Evolutionary conservation across 306 rosid species (phyloP), one percentile per base, ranked within the genome.

Genomic region (Dalbergia cultrata): DNA sequence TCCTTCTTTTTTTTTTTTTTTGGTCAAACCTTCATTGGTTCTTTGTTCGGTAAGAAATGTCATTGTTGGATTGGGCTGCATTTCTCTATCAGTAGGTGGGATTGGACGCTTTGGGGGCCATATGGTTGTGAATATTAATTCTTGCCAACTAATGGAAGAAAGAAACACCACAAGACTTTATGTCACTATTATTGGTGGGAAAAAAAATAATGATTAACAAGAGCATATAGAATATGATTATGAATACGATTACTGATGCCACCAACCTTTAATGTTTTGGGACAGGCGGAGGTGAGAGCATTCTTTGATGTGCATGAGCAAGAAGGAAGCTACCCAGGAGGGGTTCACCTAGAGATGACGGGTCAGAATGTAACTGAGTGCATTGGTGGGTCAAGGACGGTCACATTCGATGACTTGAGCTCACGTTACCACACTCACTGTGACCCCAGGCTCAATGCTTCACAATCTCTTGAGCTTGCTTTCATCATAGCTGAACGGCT

Each of bases 381-480:
- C 93, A 95, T 95, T 11, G 99, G 99, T 17, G 99, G 99, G 66
- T 93, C 99, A 22, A 89, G 93, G 63, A 91, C 98, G 0, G 99
- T 95, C 65, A 95, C 99, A 7, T 95, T 93, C 0, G 98, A 95
- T 60, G 99, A 95, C 83, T 80, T 95, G 87, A 67, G 98, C 84
- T 93, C 98, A 0, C 98, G 99, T 78, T 95, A 95, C 88, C 99
- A 95, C 91, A 95, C 99, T 33, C 99, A 95, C 89, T 95, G 99
- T 56, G 99, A 95, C 83, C 99, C 99, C 0, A 88, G 99, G 79
- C 97, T 95, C 63, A 95, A 95, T 68, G 98, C 99, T 68, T 95
- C 99, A 11, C 99, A 95, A 80, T 87, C 99, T 57, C 98, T 95
- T 10, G 99, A 95, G 91, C 98, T 95, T 43, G 94, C 99, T 63